Evolutionary conservation across 495 filamentous ascomycete genomes (phyloP), one percentile per base, ranked within the genome.

Genomic region (Penicillium manginii): DNA sequence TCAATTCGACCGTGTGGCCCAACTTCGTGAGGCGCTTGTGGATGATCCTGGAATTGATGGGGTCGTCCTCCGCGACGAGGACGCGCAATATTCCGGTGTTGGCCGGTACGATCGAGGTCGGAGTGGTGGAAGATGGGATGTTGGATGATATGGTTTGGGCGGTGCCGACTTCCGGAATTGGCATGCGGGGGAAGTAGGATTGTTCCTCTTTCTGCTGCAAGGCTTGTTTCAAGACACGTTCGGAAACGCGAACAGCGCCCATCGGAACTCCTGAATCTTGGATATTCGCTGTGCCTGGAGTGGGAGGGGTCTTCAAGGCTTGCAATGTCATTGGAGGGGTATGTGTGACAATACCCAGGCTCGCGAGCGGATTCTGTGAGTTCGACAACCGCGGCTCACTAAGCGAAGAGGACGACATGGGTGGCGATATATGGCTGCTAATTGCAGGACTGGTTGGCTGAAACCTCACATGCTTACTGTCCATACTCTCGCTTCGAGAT

Each of bases 31-130:
- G 75, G 17, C 93, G 79, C 68, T 96, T 98, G 60, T 86, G 81
- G 8, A 97, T 74, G 57, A 98, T 93, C 63, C 87, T 92, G 70
- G 89, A 89, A 61, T 98, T 98, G 64, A 97, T 84, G 0, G 92
- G 92, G 64, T 98, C 93, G 62, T 98, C 93, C 69, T 98, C 93
- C 0, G 93, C 93, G 9, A 97, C 84, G 17, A 97, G 78, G 2
- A 96, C 84, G 29, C 79, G 81, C 26, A 93, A 77, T 31, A 59
- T 22, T 2, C 49, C 26, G 22, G 26, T 9, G 19, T 75, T 64
- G 19, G 22, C 48, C n/a, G 14, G 72, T 58, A 14, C 61, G 48
- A 50, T 35, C 18, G 52, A 57, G 5, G 61, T 55, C 12, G 61
- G 50, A 10, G 52, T 26, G 1, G 53, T 62, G 6, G 65, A 63